Base-by-base conservation (phyloP, 805 yeast genomes). In the Barnettozyma siamensis region DNA sequence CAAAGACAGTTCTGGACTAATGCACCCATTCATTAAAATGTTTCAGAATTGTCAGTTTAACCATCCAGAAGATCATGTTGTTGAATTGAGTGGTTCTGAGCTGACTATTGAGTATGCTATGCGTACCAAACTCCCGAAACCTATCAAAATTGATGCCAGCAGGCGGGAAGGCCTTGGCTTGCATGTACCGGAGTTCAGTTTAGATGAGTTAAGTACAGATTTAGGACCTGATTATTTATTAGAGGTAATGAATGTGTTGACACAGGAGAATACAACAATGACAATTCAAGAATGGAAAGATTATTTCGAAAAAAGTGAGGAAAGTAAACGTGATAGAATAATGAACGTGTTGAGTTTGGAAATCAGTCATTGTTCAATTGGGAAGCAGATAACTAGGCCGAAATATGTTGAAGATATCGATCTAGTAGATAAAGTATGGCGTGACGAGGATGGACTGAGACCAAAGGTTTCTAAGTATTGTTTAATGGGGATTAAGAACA, bases 241-340 rank as follows among this genome's bases (percentile, higher is more conserved):
- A 2, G 94, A 86, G 41, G 95, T 88, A 2, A 86, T 88, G 91
- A 96, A 88, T 58, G 95, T 87, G 4, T 68, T 83, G 18, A 80
- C 94, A 0, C 96, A 88, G 53, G 81, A 82, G 41, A 77, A 57
- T 33, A 53, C 54, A 13, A 50, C 47, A 21, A 88, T 95, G 96
- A 69, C 73, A 16, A 60, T 88, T 66, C 72, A 72, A 1, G 69
- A 67, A 45, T 88, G 96, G 96, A 64, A 78, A 41, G 80, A 83
- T 29, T 88, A 88, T 59, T 86, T 78, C 59, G 59, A 66, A 15
- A 60, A 67, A 20, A 56, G 67, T 1, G 62, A 64, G 2, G 57
- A n/a, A n/a, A n/a, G 54, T 0, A 66, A 67, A 11, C 64, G 91
- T 33, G 87, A 82, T 48, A 62, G 88, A 29, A 78, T 85, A 11